phyloP scores from a whole-genome alignment of 1,139 yeast species.

The Candida sp. region DNA sequence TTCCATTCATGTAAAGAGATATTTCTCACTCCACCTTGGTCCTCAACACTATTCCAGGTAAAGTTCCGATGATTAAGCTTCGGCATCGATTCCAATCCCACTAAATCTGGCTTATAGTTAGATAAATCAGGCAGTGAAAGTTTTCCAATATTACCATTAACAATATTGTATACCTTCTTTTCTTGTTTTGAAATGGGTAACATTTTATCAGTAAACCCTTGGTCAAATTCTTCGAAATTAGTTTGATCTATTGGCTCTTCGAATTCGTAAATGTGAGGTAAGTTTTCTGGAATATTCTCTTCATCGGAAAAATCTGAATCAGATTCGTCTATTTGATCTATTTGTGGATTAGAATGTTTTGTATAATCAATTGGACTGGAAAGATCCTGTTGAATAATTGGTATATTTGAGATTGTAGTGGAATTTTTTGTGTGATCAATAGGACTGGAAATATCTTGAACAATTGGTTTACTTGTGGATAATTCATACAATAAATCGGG shows the following conservation, averaged over 20 bases:
- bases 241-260: conserved; percentile 19
- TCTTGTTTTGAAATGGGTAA: background rate
- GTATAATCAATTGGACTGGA: background rate
- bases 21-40: conserved; percentile 10
- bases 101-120: background rate
- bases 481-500: conserved; percentile 1
- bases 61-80: background rate
- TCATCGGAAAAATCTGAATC: conserved; percentile 6
- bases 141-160: background rate
- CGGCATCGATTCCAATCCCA: conserved; percentile 1
- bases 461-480: background rate
- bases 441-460: background rate
- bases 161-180: background rate
- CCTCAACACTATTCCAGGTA: background rate
- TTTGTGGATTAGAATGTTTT: background rate
- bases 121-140: background rate
- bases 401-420: background rate
- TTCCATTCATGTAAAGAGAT: conserved; percentile 34
- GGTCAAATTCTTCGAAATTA: conserved; percentile 24
- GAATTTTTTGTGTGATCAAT: background rate
- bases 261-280: conserved; percentile 23
- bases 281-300: conserved; percentile 6
- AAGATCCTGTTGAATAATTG: background rate
- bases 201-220: conserved; percentile 9
- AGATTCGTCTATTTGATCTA: background rate